A percentile compares a stretch with the other conserved stretches of the same genome.
Conservation (phyloP, 2,329 filamentous ascomycete genomes). For the Aspergillus pseudoglaucus region DNA sequence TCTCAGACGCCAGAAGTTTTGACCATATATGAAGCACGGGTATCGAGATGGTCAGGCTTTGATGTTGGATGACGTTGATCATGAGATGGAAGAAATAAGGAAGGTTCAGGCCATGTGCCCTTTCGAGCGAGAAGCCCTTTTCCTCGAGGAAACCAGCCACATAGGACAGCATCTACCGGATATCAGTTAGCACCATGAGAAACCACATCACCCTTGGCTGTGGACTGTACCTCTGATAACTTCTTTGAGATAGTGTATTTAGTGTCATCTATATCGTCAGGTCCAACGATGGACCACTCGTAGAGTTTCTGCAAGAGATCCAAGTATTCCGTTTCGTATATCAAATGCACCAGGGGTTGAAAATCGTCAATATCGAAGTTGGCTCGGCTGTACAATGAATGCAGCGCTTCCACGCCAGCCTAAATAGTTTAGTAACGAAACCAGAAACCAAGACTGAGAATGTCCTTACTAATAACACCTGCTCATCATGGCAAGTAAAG, state of each 20-base stretch:
- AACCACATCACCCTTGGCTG: slow-evolving; percentile 17
- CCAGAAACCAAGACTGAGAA: slow-evolving; percentile 3
- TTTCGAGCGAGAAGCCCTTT: slow-evolving; percentile 62
- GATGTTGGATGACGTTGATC: slow-evolving; percentile 70
- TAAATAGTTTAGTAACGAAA: slow-evolving; percentile 30
- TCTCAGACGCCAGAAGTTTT: slow-evolving; percentile 65
- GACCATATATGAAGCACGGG: slow-evolving; percentile 88
- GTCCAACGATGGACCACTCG: slow-evolving; percentile 71
- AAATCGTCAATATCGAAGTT: slow-evolving; percentile 75
- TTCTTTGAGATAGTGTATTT: slow-evolving; percentile 92
- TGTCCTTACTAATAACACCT: slow-evolving; percentile 63
- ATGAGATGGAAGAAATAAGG: slow-evolving; percentile 73
- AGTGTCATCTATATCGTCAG: slow-evolving; percentile 79
- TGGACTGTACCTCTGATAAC: slow-evolving; percentile 65
- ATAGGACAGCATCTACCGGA: slow-evolving; percentile 67
- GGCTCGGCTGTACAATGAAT: slow-evolving; percentile 69
- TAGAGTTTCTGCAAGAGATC: slow-evolving; percentile 67
- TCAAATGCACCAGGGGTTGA: slow-evolving; percentile 66
- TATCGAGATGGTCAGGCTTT: slow-evolving; percentile 88
- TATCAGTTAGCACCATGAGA: slow-evolving; percentile 4
- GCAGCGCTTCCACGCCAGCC: slow-evolving; percentile 76
- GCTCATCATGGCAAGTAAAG: slow-evolving; percentile 62
- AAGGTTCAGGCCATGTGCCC: slow-evolving; percentile 53
- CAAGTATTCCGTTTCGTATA: slow-evolving; percentile 68
- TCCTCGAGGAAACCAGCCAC: slow-evolving; percentile 78